Evolutionary conservation across 1,284 basidiomycete species (phyloP).

Genomic region (Cutaneotrichosporon sp.): DNA sequence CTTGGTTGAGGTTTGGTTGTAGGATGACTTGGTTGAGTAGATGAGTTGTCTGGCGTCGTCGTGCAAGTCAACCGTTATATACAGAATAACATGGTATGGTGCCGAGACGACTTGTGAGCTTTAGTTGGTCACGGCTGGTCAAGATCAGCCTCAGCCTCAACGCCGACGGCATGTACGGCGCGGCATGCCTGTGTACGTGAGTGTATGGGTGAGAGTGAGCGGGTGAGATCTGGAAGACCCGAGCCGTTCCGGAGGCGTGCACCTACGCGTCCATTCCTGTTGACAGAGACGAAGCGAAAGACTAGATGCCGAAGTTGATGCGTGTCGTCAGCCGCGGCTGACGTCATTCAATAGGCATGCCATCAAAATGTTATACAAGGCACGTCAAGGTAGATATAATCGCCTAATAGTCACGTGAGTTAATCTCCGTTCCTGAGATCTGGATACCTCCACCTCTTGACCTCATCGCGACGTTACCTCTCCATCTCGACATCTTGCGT

Average conservation of each 20-base stretch:
- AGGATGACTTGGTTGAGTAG: not conserved
- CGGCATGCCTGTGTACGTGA: not conserved
- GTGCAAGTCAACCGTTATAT: not conserved
- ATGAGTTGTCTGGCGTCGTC: not conserved
- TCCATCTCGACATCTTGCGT: too few relatives aligned
- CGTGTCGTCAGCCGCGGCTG: not conserved
- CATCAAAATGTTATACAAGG: not conserved
- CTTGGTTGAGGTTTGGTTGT: not conserved
- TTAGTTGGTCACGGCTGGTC: not conserved
- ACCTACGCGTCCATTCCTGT: not conserved
- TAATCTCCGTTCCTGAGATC: too few relatives aligned
- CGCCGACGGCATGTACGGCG: not conserved
- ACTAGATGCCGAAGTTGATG: not conserved
- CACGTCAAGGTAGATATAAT: not conserved
- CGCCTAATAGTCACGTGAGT: not conserved
- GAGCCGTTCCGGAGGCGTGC: not conserved
- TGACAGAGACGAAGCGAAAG: not conserved
- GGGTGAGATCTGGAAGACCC: not conserved
- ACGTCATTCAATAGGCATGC: not conserved
- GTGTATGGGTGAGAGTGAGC: not conserved
- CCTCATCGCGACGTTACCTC: too few relatives aligned
- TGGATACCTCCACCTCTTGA: not conserved
- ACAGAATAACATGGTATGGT: not conserved
- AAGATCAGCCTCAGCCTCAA: not conserved
- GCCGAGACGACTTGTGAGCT: conserved; percentile 6